Conservation (phyloP, 192 early-diverging fungal species). For the Entomortierella chlamydospora region DNA sequence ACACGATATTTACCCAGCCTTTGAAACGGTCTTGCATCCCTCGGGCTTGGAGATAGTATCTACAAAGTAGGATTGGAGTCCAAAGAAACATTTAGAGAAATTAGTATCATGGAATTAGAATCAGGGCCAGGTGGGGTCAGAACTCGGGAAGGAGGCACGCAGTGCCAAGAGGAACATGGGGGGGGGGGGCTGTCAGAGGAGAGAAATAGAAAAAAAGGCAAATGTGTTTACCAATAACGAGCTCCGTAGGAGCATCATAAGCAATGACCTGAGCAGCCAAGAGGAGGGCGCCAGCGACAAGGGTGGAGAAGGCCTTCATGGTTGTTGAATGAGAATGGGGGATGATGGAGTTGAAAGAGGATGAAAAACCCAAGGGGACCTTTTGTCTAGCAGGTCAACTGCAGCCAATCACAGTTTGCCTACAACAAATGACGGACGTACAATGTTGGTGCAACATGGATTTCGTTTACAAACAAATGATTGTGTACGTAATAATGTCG, state of each 20-base stretch:
- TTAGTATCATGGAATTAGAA: not conserved
- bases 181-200: not conserved
- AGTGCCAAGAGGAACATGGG: no score
- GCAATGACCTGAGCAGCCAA: conserved; percentile 43
- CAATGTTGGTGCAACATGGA: not conserved
- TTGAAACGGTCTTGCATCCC: conserved; percentile 19
- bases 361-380: not conserved
- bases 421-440: not conserved
- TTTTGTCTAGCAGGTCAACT: not conserved
- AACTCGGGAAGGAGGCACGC: not conserved
- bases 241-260: conserved; percentile 35
- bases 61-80: not conserved
- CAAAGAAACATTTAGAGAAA: not conserved
- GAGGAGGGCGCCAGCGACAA: conserved; percentile 39
- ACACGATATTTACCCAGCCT: conserved; percentile 28
- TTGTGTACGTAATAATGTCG: no score
- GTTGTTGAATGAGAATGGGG: conserved; percentile 21
- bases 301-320: conserved; percentile 48
- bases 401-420: conserved; percentile 12
- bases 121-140: not conserved
- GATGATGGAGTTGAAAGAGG: conserved; percentile 11
- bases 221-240: conserved; percentile 29
- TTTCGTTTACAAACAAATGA: no score
- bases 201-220: not conserved
- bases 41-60: conserved; percentile 39